phyloP scores from a whole-genome alignment of 768 basidiomycete species.

The Leccinum sublutescens region DNA sequence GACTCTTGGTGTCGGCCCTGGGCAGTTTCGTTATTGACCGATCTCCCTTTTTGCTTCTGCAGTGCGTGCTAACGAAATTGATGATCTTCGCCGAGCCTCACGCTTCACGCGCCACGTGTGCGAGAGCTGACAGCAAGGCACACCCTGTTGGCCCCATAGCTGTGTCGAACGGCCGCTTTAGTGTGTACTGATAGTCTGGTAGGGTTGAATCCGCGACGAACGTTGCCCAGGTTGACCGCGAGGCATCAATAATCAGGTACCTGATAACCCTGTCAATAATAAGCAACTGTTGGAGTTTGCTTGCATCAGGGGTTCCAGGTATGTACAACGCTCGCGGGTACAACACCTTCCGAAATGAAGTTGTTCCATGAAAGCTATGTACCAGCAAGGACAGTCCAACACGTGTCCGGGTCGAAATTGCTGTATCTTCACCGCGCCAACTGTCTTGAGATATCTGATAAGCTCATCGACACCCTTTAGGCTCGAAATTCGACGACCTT shows the following conservation, averaged over 20 bases:
- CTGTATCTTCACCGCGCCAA: neutral
- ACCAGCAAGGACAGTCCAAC: neutral
- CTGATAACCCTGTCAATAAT: neutral
- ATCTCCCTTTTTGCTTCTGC: neutral
- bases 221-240: neutral
- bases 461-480: neutral
- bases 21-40: neutral
- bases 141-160: neutral
- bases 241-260: neutral
- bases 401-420: neutral
- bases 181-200: neutral
- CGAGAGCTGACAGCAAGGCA: neutral
- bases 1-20: neutral
- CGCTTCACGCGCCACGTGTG: neutral
- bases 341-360: neutral
- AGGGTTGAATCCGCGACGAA: neutral
- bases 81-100: neutral
- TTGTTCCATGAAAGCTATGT: neutral
- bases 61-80: neutral
- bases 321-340: neutral
- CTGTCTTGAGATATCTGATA: neutral
- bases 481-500: neutral
- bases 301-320: neutral
- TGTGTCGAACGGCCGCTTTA: neutral
- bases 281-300: neutral